Conservation (phyloP, 371 early-diverging fungal genomes). For the Blastocladiella emersonii region DNA sequence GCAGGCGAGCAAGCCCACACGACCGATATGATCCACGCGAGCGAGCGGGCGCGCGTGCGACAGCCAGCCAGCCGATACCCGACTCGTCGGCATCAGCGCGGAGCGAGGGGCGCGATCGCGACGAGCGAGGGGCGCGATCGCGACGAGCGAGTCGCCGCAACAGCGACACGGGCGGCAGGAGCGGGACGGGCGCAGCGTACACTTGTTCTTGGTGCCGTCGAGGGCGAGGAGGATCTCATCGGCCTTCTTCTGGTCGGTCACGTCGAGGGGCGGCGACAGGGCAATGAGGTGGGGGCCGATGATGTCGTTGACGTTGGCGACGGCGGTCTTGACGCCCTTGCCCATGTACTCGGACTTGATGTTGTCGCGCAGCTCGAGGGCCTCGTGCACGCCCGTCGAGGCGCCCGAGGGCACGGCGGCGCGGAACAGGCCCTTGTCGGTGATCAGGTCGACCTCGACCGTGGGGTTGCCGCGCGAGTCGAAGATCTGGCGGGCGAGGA, state of each 20-base stretch:
- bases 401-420: slow-evolving; percentile 98
- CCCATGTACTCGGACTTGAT: slow-evolving; percentile 78
- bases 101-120: no score
- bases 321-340: slow-evolving; percentile 89
- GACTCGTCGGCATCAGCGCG: no score
- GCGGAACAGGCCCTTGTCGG: slow-evolving; percentile 76
- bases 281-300: slow-evolving; percentile 70
- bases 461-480: slow-evolving; percentile 99
- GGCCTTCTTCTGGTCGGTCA: slow-evolving; percentile 72
- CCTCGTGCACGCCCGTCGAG: slow-evolving; percentile 98
- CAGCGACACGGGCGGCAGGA: no score
- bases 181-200: no score
- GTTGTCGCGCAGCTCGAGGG: slow-evolving; percentile 88
- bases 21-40: no score
- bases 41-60: no score
- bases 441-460: slow-evolving; percentile 95
- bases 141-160: no score
- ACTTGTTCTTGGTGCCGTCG: slow-evolving; percentile 92
- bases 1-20: no score
- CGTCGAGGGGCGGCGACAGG: slow-evolving; percentile 47
- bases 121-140: no score
- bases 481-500: slow-evolving; percentile 96
- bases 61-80: no score
- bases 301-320: slow-evolving; percentile 76
- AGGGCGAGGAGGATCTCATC: slow-evolving; percentile 81